Evolutionary conservation across 306 rosid genomes (phyloP), one percentile per base, ranked within the genome.

Genomic region (Gastrolobium villosum): DNA sequence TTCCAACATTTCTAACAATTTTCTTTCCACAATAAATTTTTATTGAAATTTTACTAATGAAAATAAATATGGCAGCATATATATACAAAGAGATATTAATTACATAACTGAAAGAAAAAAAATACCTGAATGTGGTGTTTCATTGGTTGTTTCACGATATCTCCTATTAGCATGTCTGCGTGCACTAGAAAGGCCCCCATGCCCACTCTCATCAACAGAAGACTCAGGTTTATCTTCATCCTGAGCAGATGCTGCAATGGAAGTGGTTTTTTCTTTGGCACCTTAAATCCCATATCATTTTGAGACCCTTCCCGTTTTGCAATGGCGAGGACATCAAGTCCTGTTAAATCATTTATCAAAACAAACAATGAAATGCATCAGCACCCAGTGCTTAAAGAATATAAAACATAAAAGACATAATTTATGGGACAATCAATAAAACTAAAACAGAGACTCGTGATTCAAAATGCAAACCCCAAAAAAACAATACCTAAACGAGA

Each of bases 281-380:
- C 85, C 86, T 93, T 95, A 89, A 95, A 95, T 43, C 88, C 88
- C 55, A 74, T 86, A 20, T 85, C 89, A 66, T 9, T 62, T 43
- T 82, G 86, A 79, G 92, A 76, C 65, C 61, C 94, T n/a, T 75
- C 97, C 26, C 97, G 87, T 72, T 91, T 95, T 13, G 89, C 92
- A 72, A 30, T 88, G 14, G 98, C 99, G 30, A 95, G 94, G 43
- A 86, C 77, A 87, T 95, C 99, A 55, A 95, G 93, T 75, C 99
- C 99, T 95, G 72, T 83, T 9, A 79, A 28, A 81, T 60, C 46
- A 68, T 54, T 64, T 6, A 56, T 46, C 10, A 62, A 48, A 63
- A 67, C 35, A 63, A 77, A 65, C 37, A 64, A 15, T 1, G 10
- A 70, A 37, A 8, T 40, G 48, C 60, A 59, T 52, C 74, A 60